A percentile compares a stretch with the other conserved stretches of the same genome.
Evolutionary conservation across 345 rosid genomes (phyloP).

Genomic region (Populus tremula): DNA sequence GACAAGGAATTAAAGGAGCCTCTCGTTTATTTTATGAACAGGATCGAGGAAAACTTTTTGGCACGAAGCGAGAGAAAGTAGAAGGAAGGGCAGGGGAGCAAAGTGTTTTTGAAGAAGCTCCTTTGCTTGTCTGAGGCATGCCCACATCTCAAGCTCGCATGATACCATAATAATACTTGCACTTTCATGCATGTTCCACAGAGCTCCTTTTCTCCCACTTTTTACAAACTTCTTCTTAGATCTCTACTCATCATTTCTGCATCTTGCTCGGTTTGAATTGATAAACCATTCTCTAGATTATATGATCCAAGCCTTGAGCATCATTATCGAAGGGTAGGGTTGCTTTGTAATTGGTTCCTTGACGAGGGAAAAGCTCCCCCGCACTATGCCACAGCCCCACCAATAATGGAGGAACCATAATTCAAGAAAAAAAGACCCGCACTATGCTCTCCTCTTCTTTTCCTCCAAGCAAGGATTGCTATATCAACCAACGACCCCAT

Average conservation of each 20-base stretch:
- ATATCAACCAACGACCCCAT: slow-evolving; percentile 26
- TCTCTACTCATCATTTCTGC: slow-evolving; percentile 20
- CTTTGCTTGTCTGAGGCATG: slow-evolving; percentile 30
- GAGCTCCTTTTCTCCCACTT: neutral
- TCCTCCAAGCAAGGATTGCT: slow-evolving; percentile 18
- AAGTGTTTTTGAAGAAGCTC: neutral
- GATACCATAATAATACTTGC: slow-evolving; percentile 41
- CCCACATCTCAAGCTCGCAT: slow-evolving; percentile 28
- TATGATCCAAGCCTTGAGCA: slow-evolving; percentile 3
- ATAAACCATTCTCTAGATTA: neutral
- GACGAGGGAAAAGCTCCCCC: slow-evolving; percentile 26
- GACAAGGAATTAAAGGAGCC: too few species aligned
- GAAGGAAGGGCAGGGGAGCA: neutral
- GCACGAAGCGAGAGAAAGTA: neutral
- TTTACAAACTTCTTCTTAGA: neutral
- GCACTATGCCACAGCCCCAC: slow-evolving; percentile 26
- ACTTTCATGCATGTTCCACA: slow-evolving; percentile 27
- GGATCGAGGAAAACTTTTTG: too few species aligned
- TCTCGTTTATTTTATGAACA: too few species aligned
- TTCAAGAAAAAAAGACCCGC: slow-evolving; percentile 10
- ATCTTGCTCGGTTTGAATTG: slow-evolving; percentile 23
- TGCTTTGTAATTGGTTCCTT: slow-evolving; percentile 45
- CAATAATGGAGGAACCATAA: slow-evolving; percentile 41
- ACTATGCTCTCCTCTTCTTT: neutral
- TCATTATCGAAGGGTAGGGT: slow-evolving; percentile 28